Conservation (phyloP, 2,329 filamentous ascomycete genomes). For the Blastomyces gilchristii region DNA sequence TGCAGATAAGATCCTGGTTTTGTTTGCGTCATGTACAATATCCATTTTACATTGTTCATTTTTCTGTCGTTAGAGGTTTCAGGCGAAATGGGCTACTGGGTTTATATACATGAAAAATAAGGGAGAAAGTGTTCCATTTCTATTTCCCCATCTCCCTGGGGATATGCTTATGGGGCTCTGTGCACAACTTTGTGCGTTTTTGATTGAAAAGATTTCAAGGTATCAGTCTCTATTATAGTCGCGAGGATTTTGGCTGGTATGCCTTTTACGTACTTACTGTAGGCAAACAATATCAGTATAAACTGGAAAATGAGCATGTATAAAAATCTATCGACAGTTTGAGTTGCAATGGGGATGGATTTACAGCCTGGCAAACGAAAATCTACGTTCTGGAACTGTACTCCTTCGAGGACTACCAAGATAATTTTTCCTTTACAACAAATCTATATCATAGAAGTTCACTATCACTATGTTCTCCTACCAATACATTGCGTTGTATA, state of each 20-base stretch:
- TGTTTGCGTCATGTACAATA: not conserved
- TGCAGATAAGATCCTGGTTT: not conserved
- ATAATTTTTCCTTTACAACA: not conserved
- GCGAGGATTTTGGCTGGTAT: not conserved
- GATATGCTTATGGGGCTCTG: not conserved
- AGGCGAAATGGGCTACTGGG: conserved; percentile 5
- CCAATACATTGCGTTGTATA: not conserved
- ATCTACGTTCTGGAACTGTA: not conserved
- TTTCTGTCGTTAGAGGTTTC: conserved; percentile 5
- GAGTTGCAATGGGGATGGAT: not conserved
- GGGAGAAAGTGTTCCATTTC: not conserved
- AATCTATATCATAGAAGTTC: not conserved
- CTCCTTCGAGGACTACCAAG: not conserved
- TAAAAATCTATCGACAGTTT: not conserved
- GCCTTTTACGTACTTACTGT: not conserved
- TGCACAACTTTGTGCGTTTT: not conserved
- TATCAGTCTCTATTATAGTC: not conserved
- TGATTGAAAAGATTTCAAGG: not conserved
- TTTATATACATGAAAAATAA: not conserved
- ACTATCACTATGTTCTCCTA: not conserved
- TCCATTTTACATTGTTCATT: not conserved
- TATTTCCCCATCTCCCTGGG: not conserved
- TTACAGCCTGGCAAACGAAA: not conserved
- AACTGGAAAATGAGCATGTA: not conserved
- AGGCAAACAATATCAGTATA: not conserved